Conservation (phyloP, 495 filamentous ascomycete species). For the Penicillium simplicissimum region DNA sequence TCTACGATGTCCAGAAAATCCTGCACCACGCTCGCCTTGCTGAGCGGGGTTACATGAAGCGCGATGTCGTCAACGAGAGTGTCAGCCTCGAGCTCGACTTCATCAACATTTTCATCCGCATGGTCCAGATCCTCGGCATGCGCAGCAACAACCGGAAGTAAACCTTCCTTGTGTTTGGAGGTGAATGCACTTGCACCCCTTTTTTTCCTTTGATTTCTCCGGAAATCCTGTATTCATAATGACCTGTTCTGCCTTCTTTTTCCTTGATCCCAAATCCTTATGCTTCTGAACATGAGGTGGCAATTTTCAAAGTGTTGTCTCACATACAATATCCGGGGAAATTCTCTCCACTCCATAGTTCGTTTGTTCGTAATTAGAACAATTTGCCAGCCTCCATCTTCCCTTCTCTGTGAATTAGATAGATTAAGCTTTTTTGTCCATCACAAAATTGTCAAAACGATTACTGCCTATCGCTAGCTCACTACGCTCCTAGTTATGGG, state of each 20-base stretch:
- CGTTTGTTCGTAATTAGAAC: slow-evolving; percentile 1
- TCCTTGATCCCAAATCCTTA: slow-evolving; percentile 2
- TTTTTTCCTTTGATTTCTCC: slow-evolving; percentile 1
- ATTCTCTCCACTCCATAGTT: slow-evolving; percentile 26
- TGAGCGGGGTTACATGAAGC: slow-evolving; percentile 74
- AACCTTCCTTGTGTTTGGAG: slow-evolving; percentile 5
- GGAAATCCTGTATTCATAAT: slow-evolving; percentile 20
- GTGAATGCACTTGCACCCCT: not conserved
- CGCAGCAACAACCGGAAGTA: slow-evolving; percentile 58
- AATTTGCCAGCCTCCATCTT: not conserved
- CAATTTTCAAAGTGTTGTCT: not conserved
- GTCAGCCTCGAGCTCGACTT: slow-evolving; percentile 94
- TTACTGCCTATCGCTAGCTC: not conserved
- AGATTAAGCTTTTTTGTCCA: not conserved
- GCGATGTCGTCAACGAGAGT: slow-evolving; percentile 92
- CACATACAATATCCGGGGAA: slow-evolving; percentile 16
- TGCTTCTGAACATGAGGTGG: slow-evolving; percentile 4
- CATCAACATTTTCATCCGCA: slow-evolving; percentile 93
- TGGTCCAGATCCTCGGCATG: slow-evolving; percentile 92
- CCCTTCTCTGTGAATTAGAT: not conserved
- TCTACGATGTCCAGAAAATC: slow-evolving; percentile 96
- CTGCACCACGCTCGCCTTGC: slow-evolving; percentile 82
- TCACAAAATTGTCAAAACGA: not conserved
- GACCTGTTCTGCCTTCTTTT: slow-evolving; percentile 2
- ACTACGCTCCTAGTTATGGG: not conserved